Conservation (phyloP, 129 eudicot genomes). For the Arctium minus region DNA sequence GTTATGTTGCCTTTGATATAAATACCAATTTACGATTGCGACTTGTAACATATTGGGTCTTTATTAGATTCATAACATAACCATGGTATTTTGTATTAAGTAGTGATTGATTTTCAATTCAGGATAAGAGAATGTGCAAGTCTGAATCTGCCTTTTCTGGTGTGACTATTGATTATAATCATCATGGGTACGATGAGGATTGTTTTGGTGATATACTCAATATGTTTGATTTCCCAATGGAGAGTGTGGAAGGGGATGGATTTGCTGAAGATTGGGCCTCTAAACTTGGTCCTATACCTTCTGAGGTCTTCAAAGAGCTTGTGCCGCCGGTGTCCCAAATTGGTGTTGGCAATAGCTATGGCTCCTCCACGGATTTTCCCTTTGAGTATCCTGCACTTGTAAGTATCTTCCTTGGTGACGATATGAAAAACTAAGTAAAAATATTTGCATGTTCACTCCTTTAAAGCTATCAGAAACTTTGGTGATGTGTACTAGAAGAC, state of each 20-base stretch:
- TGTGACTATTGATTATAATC: slow-evolving; percentile 22
- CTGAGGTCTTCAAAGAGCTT: slow-evolving; percentile 33
- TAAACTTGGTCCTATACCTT: slow-evolving; percentile 58
- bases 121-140: slow-evolving; percentile 49
- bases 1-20: not conserved
- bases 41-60: not conserved
- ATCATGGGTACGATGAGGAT: slow-evolving; percentile 25
- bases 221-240: slow-evolving; percentile 60
- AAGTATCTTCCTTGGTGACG: slow-evolving; percentile 3
- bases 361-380: slow-evolving; percentile 19
- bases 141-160: slow-evolving; percentile 35
- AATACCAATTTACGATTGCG: not conserved
- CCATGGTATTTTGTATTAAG: not conserved
- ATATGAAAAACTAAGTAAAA: not conserved
- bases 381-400: slow-evolving; percentile 27
- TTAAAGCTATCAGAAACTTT: not conserved
- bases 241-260: slow-evolving; percentile 54
- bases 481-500: not conserved
- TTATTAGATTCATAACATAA: not conserved
- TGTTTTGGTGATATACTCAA: slow-evolving; percentile 39
- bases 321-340: slow-evolving; percentile 25
- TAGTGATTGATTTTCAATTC: slow-evolving; percentile 9
- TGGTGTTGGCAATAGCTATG: slow-evolving; percentile 19
- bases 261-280: slow-evolving; percentile 59
- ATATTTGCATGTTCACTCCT: not conserved